Percentiles rank a stretch among this genome's conserved stretches.
Conservation (phyloP, 2,329 filamentous ascomycete genomes). For the Elsinoe fawcettii region DNA sequence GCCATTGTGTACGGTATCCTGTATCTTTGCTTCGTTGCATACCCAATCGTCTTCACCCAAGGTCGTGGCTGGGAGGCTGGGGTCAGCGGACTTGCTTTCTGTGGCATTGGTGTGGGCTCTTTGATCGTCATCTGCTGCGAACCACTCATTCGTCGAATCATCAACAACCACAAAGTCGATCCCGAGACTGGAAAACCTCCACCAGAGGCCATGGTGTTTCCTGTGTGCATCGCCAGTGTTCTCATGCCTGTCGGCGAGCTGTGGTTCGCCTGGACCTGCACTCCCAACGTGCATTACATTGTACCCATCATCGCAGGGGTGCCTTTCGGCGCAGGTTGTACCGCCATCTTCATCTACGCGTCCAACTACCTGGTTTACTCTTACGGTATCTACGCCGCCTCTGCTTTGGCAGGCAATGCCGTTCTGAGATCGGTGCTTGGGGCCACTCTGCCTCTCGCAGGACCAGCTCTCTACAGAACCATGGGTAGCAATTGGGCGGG, state of each 20-base stretch:
- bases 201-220: slow-evolving; percentile 72
- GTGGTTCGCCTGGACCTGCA: slow-evolving; percentile 81
- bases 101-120: slow-evolving; percentile 58
- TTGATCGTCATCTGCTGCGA: slow-evolving; percentile 47
- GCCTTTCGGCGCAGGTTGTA: slow-evolving; percentile 71
- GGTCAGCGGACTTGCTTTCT: slow-evolving; percentile 67
- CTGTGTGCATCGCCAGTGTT: slow-evolving; percentile 71
- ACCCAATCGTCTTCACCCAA: slow-evolving; percentile 73
- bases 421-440: slow-evolving; percentile 66
- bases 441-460: slow-evolving; percentile 70
- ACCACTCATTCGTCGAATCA: slow-evolving; percentile 66
- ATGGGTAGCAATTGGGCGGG: slow-evolving; percentile 73
- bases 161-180: slow-evolving; percentile 68
- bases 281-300: slow-evolving; percentile 78
- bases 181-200: slow-evolving; percentile 63
- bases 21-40: slow-evolving; percentile 84
- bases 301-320: slow-evolving; percentile 69
- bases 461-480: slow-evolving; percentile 59
- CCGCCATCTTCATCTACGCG: slow-evolving; percentile 72
- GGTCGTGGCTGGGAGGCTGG: slow-evolving; percentile 70
- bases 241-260: slow-evolving; percentile 71
- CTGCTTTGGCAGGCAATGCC: slow-evolving; percentile 70
- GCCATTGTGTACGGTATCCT: slow-evolving; percentile 77
- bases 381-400: slow-evolving; percentile 76
- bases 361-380: slow-evolving; percentile 71